A percentile compares a stretch with the other conserved stretches of the same genome.
Evolutionary conservation across 495 filamentous ascomycete species (phyloP).

Genomic region (Aspergillus avenaceus): DNA sequence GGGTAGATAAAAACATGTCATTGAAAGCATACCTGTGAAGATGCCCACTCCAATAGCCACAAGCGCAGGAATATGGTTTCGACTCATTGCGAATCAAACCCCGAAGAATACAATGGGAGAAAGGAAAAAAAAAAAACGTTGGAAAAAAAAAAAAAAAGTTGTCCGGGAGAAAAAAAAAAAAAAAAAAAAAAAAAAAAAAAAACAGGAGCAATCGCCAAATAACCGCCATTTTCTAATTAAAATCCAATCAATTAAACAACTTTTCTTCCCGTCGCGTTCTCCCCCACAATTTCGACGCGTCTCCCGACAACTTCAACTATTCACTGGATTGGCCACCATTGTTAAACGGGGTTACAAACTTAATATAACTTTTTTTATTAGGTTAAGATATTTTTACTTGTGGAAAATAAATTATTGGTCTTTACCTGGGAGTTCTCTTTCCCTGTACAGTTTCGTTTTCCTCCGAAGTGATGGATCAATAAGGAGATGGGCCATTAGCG

Average conservation of each 20-base stretch:
- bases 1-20: too few relatives aligned
- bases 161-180: background rate
- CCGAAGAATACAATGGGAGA: too few relatives aligned
- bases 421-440: background rate
- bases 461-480: slow-evolving; percentile 24
- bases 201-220: slow-evolving; percentile 17
- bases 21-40: slow-evolving; percentile 28
- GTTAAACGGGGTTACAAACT: too few relatives aligned
- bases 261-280: slow-evolving; percentile 28
- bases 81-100: slow-evolving; percentile 30
- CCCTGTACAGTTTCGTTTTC: background rate
- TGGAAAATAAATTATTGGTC: too few relatives aligned
- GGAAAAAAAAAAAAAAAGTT: background rate
- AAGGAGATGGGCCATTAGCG: slow-evolving; percentile 39
- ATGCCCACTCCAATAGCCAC: slow-evolving; percentile 40
- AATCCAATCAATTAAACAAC: too few relatives aligned
- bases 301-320: slow-evolving; percentile 3
- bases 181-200: background rate
- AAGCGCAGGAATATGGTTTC: slow-evolving; percentile 34
- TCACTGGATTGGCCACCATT: background rate
- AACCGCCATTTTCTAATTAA: slow-evolving; percentile 7
- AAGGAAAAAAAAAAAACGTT: background rate
- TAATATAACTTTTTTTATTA: too few relatives aligned
- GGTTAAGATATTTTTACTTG: too few relatives aligned
- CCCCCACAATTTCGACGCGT: slow-evolving; percentile 38